Base-by-base conservation (phyloP, 2,329 filamentous ascomycete genomes). In the Sclerotinia minor region DNA sequence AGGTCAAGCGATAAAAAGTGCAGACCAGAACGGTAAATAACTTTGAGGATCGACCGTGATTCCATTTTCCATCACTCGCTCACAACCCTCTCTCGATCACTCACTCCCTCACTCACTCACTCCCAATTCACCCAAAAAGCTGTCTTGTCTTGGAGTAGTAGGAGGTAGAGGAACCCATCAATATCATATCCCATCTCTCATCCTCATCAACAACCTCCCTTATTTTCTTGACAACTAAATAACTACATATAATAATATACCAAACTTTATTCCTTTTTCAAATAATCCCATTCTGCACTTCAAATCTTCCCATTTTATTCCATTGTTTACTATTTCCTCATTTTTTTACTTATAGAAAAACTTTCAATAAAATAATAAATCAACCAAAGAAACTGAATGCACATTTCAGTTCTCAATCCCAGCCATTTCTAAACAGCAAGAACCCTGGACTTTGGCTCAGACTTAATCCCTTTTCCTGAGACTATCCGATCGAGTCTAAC, bases 351-450 rank as follows among this genome's bases (percentile, higher is more conserved):
- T 38, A 50, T 50, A 49, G 21, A 49, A 24, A 24, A 24, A 19
- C 47, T 29, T 41, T 29, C n/a, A 52, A 41, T 53, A 29, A 50
- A 47, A 38, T 49, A 21, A 41, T 41, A 38, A 65, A 60, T 60
- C 11, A 32, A 49, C 44, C 58, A 60, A 60, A 60, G 19, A 38
- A 38, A n/a, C 21, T 19, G 15, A 35, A 41, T 26, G 9, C 19
- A 21, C 47, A 26, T 29, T 29, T 41, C 57, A n/a, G 6, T 41
- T 24, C 54, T n/a, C 32, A 29, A 50, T 47, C 53, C 64, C 64
- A 66, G 64, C 64, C 53, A 66, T 66, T 66, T 66, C 44, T 29
- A 59, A 66, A 66, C 41, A 66, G 64, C 53, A 66, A 49, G 64
- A 66, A 66, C 64, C 64, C 64, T 66, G 64, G 41, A 59, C 53